Percentiles rank a stretch among this genome's conserved stretches.
phyloP scores from a whole-genome alignment of 2,329 filamentous ascomycete species.

The Blastomyces gilchristii region DNA sequence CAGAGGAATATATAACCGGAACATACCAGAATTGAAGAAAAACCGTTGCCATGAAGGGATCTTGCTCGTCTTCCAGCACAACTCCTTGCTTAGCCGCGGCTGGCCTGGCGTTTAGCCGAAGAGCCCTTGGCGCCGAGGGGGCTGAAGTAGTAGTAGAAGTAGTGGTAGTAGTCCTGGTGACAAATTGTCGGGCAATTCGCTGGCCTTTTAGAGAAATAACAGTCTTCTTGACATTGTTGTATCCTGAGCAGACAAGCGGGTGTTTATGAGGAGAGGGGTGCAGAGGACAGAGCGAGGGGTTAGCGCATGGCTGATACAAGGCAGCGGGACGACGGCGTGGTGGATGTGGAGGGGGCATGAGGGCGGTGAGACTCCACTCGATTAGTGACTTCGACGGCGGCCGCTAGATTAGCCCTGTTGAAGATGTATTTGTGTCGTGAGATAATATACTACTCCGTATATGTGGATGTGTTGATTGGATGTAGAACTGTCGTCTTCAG shows the following conservation, averaged over 20 bases:
- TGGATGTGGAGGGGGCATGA: conserved; percentile 4
- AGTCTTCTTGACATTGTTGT: background rate
- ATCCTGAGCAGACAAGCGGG: background rate
- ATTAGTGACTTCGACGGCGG: background rate
- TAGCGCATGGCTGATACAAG: conserved; percentile 18
- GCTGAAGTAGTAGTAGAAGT: background rate
- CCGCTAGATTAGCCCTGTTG: background rate
- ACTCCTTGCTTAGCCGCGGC: conserved; percentile 13
- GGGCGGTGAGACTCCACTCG: background rate
- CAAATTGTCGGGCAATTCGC: background rate
- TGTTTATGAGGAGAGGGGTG: background rate
- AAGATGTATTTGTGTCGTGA: background rate
- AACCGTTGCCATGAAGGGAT: conserved; percentile 30
- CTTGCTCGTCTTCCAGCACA: conserved; percentile 16
- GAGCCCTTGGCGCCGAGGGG: background rate
- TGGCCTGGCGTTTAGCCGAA: background rate
- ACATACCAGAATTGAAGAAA: conserved; percentile 40
- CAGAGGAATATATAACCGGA: conserved; percentile 7
- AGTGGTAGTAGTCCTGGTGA: too few relatives aligned
- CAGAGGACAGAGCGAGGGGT: background rate
- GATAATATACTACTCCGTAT: too few relatives aligned
- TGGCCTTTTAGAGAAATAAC: background rate
- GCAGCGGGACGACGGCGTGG: conserved; percentile 24
- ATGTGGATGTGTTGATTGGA: too few relatives aligned
- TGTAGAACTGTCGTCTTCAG: too few relatives aligned